phyloP scores from a whole-genome alignment of 305 asterid genomes.

The Striga hermonthica region DNA sequence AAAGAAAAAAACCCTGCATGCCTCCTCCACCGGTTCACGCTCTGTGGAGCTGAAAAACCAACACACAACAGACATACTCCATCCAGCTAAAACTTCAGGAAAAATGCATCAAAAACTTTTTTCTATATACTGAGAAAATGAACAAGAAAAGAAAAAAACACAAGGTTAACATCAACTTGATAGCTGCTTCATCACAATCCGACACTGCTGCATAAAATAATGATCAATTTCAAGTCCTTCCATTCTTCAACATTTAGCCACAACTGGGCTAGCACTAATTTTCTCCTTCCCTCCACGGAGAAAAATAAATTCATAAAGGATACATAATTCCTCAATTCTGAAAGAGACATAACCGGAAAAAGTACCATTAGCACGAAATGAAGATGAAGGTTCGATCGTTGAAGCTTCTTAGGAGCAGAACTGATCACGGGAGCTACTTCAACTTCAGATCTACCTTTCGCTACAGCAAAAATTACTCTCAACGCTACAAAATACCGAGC shows the following conservation, averaged over 20 bases:
- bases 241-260: no score
- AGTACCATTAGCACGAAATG: slow-evolving; percentile 38
- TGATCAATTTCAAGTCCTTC: no score
- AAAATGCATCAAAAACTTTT: no score
- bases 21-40: slow-evolving; percentile 15
- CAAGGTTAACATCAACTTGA: slow-evolving; percentile 6
- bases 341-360: not conserved
- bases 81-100: no score
- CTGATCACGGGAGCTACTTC: slow-evolving; percentile 35
- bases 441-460: slow-evolving; percentile 43
- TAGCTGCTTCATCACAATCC: slow-evolving; percentile 23
- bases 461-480: slow-evolving; percentile 31
- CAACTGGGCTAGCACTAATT: not conserved
- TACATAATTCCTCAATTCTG: slow-evolving; percentile 6
- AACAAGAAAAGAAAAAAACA: not conserved
- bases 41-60: slow-evolving; percentile 12
- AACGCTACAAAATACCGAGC: slow-evolving; percentile 24
- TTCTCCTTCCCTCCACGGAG: slow-evolving; percentile 10
- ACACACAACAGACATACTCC: slow-evolving; percentile 10
- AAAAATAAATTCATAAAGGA: slow-evolving; percentile 13
- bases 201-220: no score
- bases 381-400: slow-evolving; percentile 21
- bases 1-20: slow-evolving; percentile 20
- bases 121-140: not conserved
- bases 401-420: slow-evolving; percentile 28